Conservation (phyloP, 345 rosid species). For the Eucalyptus pauciflora region DNA sequence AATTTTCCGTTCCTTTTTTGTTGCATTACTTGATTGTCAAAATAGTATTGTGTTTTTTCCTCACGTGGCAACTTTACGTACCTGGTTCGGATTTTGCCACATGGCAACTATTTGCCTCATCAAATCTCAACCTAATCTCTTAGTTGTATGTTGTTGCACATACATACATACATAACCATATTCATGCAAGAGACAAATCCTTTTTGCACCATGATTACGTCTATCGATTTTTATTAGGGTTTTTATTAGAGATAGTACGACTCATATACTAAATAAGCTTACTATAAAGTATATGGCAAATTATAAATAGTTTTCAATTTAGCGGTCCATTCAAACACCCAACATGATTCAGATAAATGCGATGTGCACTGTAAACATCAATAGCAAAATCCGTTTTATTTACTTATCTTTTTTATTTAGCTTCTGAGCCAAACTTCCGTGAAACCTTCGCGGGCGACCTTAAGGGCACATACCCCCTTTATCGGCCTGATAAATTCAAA, state of each 20-base stretch:
- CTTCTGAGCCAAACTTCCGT: not conserved
- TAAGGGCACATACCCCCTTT: not conserved
- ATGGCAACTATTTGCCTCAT: too few species aligned
- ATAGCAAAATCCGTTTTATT: not conserved
- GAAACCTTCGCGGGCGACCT: not conserved
- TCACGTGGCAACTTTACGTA: too few species aligned
- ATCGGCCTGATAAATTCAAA: not conserved
- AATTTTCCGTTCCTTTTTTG: too few species aligned
- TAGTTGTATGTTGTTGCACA: too few species aligned
- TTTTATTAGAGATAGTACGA: not conserved
- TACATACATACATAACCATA: not conserved
- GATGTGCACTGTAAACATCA: not conserved
- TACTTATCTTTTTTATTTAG: not conserved
- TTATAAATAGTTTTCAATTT: not conserved
- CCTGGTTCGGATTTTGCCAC: too few species aligned
- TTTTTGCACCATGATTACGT: not conserved
- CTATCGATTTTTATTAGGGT: not conserved
- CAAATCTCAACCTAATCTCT: too few species aligned
- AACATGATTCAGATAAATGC: not conserved
- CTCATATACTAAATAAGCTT: not conserved
- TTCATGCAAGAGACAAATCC: not conserved
- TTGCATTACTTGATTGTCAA: too few species aligned
- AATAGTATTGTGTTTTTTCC: too few species aligned
- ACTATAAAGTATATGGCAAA: not conserved
- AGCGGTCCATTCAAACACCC: not conserved